Evolutionary conservation across 2,329 filamentous ascomycete species (phyloP).

Genomic region (Ophiostoma populinum): DNA sequence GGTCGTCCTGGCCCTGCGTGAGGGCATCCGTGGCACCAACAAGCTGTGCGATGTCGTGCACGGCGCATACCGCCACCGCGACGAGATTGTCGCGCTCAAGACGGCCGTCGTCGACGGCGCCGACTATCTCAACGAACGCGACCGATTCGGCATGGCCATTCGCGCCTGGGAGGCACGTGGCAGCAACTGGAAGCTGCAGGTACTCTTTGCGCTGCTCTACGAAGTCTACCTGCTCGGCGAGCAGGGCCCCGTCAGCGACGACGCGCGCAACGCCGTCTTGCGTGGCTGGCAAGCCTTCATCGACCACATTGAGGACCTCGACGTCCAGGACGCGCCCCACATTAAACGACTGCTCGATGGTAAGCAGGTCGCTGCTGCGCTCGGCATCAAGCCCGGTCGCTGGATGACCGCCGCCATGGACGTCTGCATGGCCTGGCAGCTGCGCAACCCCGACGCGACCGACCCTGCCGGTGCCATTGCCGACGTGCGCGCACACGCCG

Average conservation of each 20-base stretch:
- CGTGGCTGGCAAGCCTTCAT: slow-evolving; percentile 36
- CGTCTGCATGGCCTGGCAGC: slow-evolving; percentile 72
- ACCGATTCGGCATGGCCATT: slow-evolving; percentile 57
- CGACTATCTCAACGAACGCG: slow-evolving; percentile 33
- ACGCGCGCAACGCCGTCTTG: slow-evolving; percentile 29
- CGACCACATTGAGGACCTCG: slow-evolving; percentile 34
- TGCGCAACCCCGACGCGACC: slow-evolving; percentile 53
- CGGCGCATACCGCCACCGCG: slow-evolving; percentile 11
- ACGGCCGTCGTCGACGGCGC: slow-evolving; percentile 27
- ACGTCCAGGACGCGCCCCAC: slow-evolving; percentile 38
- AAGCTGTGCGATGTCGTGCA: slow-evolving; percentile 50
- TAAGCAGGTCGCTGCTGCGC: slow-evolving; percentile 47
- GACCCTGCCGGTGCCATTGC: slow-evolving; percentile 43
- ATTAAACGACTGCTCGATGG: slow-evolving; percentile 57
- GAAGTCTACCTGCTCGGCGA: slow-evolving; percentile 30
- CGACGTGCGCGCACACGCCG: slow-evolving; percentile 33
- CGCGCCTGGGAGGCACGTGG: slow-evolving; percentile 47
- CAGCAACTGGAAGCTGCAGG: slow-evolving; percentile 53
- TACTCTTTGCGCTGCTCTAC: slow-evolving; percentile 48
- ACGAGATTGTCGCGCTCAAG: slow-evolving; percentile 23
- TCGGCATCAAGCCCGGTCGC: slow-evolving; percentile 55
- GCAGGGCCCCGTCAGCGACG: slow-evolving; percentile 2
- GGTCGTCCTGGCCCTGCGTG: slow-evolving; percentile 47
- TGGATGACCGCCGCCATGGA: slow-evolving; percentile 75
- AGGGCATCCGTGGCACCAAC: slow-evolving; percentile 67